Base-by-base conservation (phyloP, 352 stramenopile species). In the Hyaloperonospora arabidopsidis region DNA sequence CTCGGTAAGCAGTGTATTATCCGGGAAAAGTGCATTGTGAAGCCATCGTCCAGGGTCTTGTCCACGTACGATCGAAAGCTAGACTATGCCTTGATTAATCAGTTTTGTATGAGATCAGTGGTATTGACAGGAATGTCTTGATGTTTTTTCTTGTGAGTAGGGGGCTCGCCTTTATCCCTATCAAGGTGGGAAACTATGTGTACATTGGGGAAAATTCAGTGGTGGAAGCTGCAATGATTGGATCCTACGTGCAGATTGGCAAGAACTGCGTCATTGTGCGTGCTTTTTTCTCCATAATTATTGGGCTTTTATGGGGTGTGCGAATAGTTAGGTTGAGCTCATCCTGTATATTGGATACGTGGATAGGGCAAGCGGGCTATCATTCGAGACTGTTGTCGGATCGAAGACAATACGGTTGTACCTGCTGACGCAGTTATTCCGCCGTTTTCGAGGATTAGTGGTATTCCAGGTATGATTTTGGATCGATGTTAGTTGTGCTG, bases 201-300 rank as follows among this genome's bases (percentile, higher is more conserved):
- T 91, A 87, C 60, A 85, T 89, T 53, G 77, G 78, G 25, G 70
- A 86, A 50, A 65, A 77, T 38, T 74, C 74, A 13, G 73, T 95
- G 22, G 76, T 95, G 18, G 83, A 95, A 57, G 85, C 79, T 28
- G 81, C 83, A 15, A 84, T 83, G 70, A 88, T 95, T 58, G 85
- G 85, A 19, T 89, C 77, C 23, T 83, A 75, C 54, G 82, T 91
- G 34, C 75, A 88, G 58, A 91, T 95, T 51, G 85, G 83, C 57
- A 77, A 77, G 48, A 89, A 91, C 61, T 91, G 80, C 59, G 81
- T 95, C 46, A 90, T 95, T 60, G 80, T 92, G 64, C 11, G 69
- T 82, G 13, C 1, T 4, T 6, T 4, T 21, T 12, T 25, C 13
- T 41, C 49, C 51, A 11, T 13, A 34, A 13, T 57, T 53, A n/a